Conservation (phyloP, 305 asterid species). For the Fraxinus sp. region DNA sequence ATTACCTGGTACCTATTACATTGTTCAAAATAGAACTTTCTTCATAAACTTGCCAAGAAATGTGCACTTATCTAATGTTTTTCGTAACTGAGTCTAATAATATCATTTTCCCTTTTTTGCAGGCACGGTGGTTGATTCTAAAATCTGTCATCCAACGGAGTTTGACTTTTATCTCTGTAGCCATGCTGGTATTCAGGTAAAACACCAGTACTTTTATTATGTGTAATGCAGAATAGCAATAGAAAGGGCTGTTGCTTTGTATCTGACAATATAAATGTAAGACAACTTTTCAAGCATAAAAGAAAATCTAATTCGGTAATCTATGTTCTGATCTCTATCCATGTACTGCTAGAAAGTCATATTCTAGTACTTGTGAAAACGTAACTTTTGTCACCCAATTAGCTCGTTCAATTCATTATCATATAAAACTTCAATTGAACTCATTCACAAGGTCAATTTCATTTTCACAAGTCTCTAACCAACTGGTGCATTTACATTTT, state of each 20-base stretch:
- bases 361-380: neutral
- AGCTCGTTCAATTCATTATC: neutral
- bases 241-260: neutral
- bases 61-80: neutral
- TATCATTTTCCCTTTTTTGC: constrained; percentile 18
- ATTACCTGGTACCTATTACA: constrained; percentile 65
- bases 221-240: neutral
- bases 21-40: neutral
- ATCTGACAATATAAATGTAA: neutral
- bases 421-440: neutral
- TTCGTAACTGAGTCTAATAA: neutral
- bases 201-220: neutral
- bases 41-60: neutral
- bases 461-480: neutral
- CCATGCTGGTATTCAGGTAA: constrained; percentile 98
- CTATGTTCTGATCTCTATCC: neutral
- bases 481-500: neutral
- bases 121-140: constrained; percentile 96
- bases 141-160: constrained; percentile 97
- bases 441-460: neutral
- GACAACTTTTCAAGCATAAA: neutral
- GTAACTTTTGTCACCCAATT: neutral
- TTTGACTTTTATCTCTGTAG: constrained; percentile 98
- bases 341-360: neutral
- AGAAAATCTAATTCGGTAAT: neutral